phyloP scores from a whole-genome alignment of 2,329 filamentous ascomycete species.

The Aspergillus sp. region DNA sequence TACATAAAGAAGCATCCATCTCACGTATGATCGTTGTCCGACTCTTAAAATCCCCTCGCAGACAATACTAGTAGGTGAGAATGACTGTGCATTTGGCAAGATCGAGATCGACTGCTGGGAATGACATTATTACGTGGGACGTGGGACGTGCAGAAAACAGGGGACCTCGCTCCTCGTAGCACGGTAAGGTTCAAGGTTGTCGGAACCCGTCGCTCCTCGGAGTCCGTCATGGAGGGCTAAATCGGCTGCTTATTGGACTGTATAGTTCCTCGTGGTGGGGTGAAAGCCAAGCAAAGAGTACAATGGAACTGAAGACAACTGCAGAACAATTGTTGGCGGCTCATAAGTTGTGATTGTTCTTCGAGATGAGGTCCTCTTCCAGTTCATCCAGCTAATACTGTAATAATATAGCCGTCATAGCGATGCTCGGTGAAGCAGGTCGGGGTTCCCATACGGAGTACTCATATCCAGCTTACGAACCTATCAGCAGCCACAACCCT shows the following conservation, averaged over 20 bases:
- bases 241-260: conserved; percentile 4
- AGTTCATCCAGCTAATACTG: not conserved
- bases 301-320: not conserved
- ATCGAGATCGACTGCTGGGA: not conserved
- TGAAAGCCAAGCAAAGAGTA: not conserved
- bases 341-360: not conserved
- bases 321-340: not conserved
- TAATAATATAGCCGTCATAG: too few relatives aligned
- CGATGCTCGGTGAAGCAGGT: not conserved
- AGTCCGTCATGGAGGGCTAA: conserved; percentile 10
- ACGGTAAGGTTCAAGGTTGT: not conserved
- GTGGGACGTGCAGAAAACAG: not conserved
- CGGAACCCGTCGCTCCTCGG: conserved; percentile 9
- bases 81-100: not conserved
- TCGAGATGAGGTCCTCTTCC: not conserved
- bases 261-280: not conserved
- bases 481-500: not conserved
- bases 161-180: not conserved
- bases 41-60: not conserved
- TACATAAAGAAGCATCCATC: not conserved
- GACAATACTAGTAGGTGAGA: not conserved
- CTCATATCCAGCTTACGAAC: not conserved
- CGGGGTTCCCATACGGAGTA: too few relatives aligned
- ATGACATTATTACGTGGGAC: not conserved
- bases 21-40: not conserved